These are phyloP conservation scores for Lepidium campestre DNA, from an alignment of 441 rosid species.

Conservation along the genomic window DNA sequence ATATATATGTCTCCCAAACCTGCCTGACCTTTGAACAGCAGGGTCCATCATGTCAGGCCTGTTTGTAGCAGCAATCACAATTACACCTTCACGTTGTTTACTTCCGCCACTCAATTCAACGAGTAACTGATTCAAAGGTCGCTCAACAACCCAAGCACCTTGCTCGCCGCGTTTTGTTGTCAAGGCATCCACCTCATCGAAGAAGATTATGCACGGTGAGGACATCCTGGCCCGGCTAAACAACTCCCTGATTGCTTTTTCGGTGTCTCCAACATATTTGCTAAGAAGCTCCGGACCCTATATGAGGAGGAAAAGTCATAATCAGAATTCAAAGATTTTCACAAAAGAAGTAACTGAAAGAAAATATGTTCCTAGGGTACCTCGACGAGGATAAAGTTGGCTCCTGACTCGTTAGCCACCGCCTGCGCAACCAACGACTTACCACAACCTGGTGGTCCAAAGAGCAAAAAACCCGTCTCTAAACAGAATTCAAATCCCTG, in stretches of 20 bases:
- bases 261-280: slow-evolving; percentile 87
- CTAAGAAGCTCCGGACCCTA: slow-evolving; percentile 78
- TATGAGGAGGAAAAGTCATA: too few species aligned
- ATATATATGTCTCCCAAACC: slow-evolving; percentile 71
- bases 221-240: slow-evolving; percentile 63
- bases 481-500: slow-evolving; percentile 62
- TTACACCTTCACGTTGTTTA: slow-evolving; percentile 57
- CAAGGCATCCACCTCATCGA: slow-evolving; percentile 82
- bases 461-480: slow-evolving; percentile 77
- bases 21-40: slow-evolving; percentile 68
- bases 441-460: slow-evolving; percentile 87
- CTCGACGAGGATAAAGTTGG: slow-evolving; percentile 74
- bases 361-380: slow-evolving; percentile 20
- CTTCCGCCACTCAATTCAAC: slow-evolving; percentile 75
- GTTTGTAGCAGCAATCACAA: slow-evolving; percentile 77
- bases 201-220: slow-evolving; percentile 63
- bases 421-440: slow-evolving; percentile 82
- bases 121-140: slow-evolving; percentile 73
- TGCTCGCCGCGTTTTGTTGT: slow-evolving; percentile 70
- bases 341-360: background rate
- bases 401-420: slow-evolving; percentile 81
- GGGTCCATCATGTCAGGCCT: slow-evolving; percentile 73
- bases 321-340: background rate
- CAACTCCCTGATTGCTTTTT: slow-evolving; percentile 61
- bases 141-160: slow-evolving; percentile 87